Evolutionary conservation across 2,329 filamentous ascomycete species (phyloP).

Genomic region (Epichloe gansuensis): DNA sequence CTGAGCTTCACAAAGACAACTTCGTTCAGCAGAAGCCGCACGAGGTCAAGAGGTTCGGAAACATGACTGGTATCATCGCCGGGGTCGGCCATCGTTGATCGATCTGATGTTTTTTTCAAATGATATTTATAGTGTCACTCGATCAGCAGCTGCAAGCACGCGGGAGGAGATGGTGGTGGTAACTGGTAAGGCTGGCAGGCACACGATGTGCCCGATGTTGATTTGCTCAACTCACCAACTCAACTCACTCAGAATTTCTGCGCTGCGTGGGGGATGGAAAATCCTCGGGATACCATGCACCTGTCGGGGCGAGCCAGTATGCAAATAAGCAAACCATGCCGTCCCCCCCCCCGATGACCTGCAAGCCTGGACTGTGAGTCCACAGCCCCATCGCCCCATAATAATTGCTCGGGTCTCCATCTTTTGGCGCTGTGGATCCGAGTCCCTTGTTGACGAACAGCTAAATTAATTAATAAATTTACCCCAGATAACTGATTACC

Average conservation of each 20-base stretch:
- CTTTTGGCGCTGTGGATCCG: background rate
- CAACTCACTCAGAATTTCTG: conserved; percentile 1
- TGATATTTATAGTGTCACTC: background rate
- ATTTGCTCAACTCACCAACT: background rate
- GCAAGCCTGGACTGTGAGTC: background rate
- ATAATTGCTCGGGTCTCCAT: background rate
- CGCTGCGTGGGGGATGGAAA: background rate
- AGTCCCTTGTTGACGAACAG: background rate
- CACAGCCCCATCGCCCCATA: background rate
- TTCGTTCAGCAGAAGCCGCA: conserved; percentile 88
- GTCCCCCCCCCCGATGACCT: background rate
- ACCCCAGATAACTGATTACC: background rate
- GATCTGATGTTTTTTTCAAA: no score
- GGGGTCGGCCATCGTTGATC: conserved; percentile 61
- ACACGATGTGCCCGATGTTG: background rate
- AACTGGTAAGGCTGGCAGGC: background rate
- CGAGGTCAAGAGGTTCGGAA: conserved; percentile 88
- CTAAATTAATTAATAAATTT: background rate
- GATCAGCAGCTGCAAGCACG: background rate
- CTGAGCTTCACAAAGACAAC: conserved; percentile 94
- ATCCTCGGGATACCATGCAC: background rate
- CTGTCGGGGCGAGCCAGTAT: background rate
- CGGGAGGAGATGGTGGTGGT: background rate
- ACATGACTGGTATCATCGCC: conserved; percentile 62
- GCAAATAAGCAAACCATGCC: background rate